Evolutionary conservation across 140 eudicot genomes (phyloP).

Genomic region (Ambrosia hybrid): DNA sequence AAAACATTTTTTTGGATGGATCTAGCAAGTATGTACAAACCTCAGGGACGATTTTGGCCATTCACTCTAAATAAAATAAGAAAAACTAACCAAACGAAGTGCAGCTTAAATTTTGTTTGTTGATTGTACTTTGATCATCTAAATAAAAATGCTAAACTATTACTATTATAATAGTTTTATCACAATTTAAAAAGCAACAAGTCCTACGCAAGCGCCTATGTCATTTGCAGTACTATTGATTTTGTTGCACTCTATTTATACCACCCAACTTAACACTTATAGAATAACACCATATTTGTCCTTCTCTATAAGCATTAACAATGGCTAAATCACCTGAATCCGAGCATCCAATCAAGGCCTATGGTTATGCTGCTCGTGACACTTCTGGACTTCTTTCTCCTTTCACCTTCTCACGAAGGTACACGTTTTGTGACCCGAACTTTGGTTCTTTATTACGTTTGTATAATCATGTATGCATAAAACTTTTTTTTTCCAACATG

Average conservation of each 20-base stretch:
- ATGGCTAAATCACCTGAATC: slow-evolving; percentile 49
- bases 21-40: no score
- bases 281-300: neutral
- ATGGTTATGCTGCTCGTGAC: slow-evolving; percentile 56
- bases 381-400: slow-evolving; percentile 53
- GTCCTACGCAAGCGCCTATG: neutral
- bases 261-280: neutral
- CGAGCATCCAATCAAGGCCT: slow-evolving; percentile 54
- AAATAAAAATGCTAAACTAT: no score
- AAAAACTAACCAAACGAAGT: no score
- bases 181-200: no score
- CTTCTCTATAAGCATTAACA: neutral
- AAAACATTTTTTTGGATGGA: no score
- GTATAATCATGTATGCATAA: neutral
- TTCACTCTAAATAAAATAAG: no score
- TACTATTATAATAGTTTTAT: no score
- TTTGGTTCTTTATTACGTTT: neutral
- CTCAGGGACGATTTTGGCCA: no score
- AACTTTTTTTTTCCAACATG: neutral
- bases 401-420: slow-evolving; percentile 43
- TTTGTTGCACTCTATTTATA: neutral
- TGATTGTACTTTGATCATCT: no score
- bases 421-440: neutral
- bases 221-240: neutral
- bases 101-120: no score